Evolutionary conservation across 2,329 filamentous ascomycete genomes (phyloP), one percentile per base, ranked within the genome.

Genomic region (Cyphellophora europaea): DNA sequence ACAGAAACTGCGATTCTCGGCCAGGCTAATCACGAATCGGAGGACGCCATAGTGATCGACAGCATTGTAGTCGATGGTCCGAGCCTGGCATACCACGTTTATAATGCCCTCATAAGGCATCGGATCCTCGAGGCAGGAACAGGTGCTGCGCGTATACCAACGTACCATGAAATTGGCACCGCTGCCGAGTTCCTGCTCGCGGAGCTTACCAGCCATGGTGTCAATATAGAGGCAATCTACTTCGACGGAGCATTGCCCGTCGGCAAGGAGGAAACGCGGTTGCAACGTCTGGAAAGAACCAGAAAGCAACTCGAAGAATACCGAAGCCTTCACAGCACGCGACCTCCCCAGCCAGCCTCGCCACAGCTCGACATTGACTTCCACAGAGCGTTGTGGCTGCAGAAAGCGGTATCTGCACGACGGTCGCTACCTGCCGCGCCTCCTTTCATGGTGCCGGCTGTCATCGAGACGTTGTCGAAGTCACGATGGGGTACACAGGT

Each of bases 231-330:
- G 33, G 8, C 19, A 46, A 83, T 95, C 35, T 87, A 81, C 54
- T 95, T 96, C 49, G 89, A 96, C 55, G 87, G 87, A 11, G 79
- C 75, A 37, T 67, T 96, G 1, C 89, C 89, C 0, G 39, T 54
- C 0, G 57, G 65, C 4, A 94, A 94, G 53, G 66, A 69, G 19
- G 54, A 61, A 0, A 73, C 76, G 5, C 72, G 86, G 4, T 59
- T 78, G 33, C 56, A 69, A 6, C 70, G 86, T 19, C 64, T 82
- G 21, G 62, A 74, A 32, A 67, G 64, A 13, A 72, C 67, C 14
- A 72, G 80, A 5, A 58, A 61, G 3, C 67, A 72, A 14, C 59
- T 88, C 14, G 66, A 69, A 25, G 55, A 58, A 2, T 64, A 36
- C 30, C 33, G 41, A 13, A 40, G 36, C n/a, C n/a, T 8, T 11